Conservation (phyloP, 495 filamentous ascomycete genomes). For the Cercophora samala region DNA sequence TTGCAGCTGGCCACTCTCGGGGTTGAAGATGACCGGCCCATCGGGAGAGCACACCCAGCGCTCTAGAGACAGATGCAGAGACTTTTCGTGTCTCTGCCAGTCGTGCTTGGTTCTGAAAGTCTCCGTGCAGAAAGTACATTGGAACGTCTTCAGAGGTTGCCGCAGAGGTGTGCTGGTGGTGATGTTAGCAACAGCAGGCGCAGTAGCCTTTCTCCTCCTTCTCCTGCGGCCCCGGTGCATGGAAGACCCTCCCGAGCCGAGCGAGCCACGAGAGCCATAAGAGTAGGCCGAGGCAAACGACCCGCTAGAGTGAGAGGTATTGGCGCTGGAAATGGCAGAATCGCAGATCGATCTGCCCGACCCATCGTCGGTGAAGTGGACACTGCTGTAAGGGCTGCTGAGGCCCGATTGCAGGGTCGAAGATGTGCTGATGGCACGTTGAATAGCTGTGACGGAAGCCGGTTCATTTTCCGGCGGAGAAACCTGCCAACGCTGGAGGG, state of each 20-base stretch:
- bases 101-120: slow-evolving; percentile 81
- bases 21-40: slow-evolving; percentile 52
- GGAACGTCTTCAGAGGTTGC: slow-evolving; percentile 56
- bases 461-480: slow-evolving; percentile 87
- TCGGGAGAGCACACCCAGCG: slow-evolving; percentile 75
- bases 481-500: slow-evolving; percentile 80
- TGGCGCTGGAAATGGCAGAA: slow-evolving; percentile 69
- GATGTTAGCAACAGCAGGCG: slow-evolving; percentile 11
- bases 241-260: slow-evolving; percentile 61
- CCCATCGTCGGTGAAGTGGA: slow-evolving; percentile 59
- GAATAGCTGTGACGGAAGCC: slow-evolving; percentile 74
- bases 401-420: slow-evolving; percentile 52
- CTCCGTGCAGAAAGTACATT: slow-evolving; percentile 82
- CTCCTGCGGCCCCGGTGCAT: slow-evolving; percentile 62
- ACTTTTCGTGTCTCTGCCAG: slow-evolving; percentile 82
- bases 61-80: slow-evolving; percentile 71
- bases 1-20: slow-evolving; percentile 47
- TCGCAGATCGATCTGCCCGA: slow-evolving; percentile 67
- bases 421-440: slow-evolving; percentile 64
- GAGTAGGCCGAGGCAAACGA: slow-evolving; percentile 75
- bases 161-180: slow-evolving; percentile 16
- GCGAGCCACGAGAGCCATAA: slow-evolving; percentile 61
- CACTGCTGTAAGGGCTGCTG: slow-evolving; percentile 50
- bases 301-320: slow-evolving; percentile 65
- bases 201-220: slow-evolving; percentile 55